phyloP scores from a whole-genome alignment of 352 stramenopile genomes.

The Globisporangium cystogenes region DNA sequence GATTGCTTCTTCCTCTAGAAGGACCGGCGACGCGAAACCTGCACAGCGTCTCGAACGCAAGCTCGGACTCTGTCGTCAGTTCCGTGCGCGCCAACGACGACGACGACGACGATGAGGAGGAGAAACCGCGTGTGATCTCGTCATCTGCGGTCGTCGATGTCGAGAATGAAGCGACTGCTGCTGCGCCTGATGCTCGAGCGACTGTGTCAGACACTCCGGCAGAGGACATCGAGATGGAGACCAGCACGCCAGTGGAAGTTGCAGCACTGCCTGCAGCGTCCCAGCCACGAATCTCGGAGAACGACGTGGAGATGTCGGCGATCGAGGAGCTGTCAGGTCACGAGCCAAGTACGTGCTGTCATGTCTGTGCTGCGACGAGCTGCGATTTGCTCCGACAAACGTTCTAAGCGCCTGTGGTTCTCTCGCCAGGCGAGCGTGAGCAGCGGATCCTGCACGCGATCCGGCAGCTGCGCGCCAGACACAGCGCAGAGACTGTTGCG shows the following conservation, averaged over 20 bases:
- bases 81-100: not conserved
- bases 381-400: not conserved
- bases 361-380: not conserved
- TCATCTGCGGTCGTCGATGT: no score
- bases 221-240: not conserved
- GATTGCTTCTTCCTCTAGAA: slow-evolving; percentile 14
- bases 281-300: not conserved
- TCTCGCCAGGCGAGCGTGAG: slow-evolving; percentile 44
- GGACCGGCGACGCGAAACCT: not conserved
- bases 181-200: no score
- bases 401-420: not conserved
- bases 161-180: not conserved
- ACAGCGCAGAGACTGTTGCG: slow-evolving; percentile 22
- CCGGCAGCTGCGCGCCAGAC: slow-evolving; percentile 24
- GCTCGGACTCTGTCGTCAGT: not conserved
- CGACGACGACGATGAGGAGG: not conserved
- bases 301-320: slow-evolving; percentile 19
- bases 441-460: slow-evolving; percentile 41
- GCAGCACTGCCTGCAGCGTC: not conserved
- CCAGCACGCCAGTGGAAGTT: not conserved
- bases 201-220: not conserved
- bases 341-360: slow-evolving; percentile 8
- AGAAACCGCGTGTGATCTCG: not conserved
- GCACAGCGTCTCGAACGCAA: no score
- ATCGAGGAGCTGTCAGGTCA: slow-evolving; percentile 4